Evolutionary conservation across 2,329 filamentous ascomycete species (phyloP), one percentile per base, ranked within the genome.

Genomic region (Teratosphaeriaceae sp.): DNA sequence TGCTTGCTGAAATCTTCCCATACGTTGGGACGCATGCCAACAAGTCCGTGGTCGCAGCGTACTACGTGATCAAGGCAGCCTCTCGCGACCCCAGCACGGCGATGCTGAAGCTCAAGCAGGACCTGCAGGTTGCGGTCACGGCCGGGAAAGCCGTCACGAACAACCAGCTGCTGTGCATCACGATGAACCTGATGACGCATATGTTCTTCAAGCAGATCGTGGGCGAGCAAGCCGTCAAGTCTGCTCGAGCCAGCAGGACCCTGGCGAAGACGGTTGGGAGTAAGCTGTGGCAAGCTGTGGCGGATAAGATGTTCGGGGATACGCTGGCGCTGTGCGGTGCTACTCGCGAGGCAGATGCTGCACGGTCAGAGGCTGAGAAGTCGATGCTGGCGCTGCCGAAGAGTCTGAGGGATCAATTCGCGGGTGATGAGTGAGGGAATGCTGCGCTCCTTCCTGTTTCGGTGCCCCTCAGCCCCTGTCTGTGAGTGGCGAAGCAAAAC

Each of bases 181-280:
- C 84, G 5, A 77, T 96, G 46, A 88, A 82, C 53, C 82, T 92
- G 51, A 94, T 96, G 84, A 84, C 85, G 40, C 80, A 77, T 57
- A 78, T 81, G 40, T 84, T 95, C 57, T 96, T 89, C 63, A 82
- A 83, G 35, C 84, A 84, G 46, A 83, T 89, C 12, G 79, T 94
- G 3, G 88, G 88, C 38, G 66, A 69, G 27, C 70, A 74, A 51
- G 66, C 78, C 2, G 66, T 75, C 34, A 72, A 73, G 45, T 75
- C 74, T 35, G 64, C 59, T 44, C 70, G 43, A 52, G 71, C 48
- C 54, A 68, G 46, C 50, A 76, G 79, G 4, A 70, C 73, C 2
- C 68, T 74, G 37, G 79, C 78, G 1, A 72, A 75, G 38, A 88
- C 61, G 39, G 52, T 51, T n/a, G 45, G 55, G 13, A 60, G 61